phyloP scores from a whole-genome alignment of 1,284 basidiomycete species.

The Coniophora puteana region DNA sequence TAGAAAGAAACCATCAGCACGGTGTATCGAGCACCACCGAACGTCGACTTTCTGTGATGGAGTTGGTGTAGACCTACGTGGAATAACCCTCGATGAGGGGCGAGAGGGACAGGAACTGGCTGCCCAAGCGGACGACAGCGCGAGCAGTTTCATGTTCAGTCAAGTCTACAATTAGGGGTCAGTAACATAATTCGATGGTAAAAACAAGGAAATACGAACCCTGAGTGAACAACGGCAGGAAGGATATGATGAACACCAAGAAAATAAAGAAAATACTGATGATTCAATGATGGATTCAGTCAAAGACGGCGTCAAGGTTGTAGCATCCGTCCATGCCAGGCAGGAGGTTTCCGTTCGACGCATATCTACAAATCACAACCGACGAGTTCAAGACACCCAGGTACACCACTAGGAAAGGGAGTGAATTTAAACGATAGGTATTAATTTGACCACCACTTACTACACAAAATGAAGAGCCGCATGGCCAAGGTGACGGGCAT shows the following conservation, averaged over 20 bases:
- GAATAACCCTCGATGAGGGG: conserved; percentile 95
- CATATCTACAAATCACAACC: conserved; percentile 77
- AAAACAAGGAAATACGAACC: conserved; percentile 43
- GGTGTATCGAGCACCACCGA: conserved; percentile 94
- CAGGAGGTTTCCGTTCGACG: conserved; percentile 64
- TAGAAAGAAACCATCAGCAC: no score
- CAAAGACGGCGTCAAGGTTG: conserved; percentile 84
- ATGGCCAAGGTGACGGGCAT: conserved; percentile 96
- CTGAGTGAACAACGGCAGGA: conserved; percentile 91
- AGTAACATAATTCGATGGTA: background rate
- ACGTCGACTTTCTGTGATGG: conserved; percentile 90
- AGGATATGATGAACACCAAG: conserved; percentile 95
- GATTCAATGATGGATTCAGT: conserved; percentile 93
- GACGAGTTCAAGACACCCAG: conserved; percentile 86
- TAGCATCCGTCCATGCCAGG: conserved; percentile 85
- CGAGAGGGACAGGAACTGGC: conserved; percentile 92
- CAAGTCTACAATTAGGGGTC: conserved; percentile 56
- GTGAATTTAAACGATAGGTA: conserved; percentile 7
- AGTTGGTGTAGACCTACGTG: conserved; percentile 95
- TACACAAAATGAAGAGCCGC: conserved; percentile 85
- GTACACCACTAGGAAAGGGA: conserved; percentile 68
- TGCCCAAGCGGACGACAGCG: conserved; percentile 84
- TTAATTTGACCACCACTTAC: conserved; percentile 42
- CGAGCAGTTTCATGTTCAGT: conserved; percentile 90
- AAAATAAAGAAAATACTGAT: conserved; percentile 96